phyloP scores from a whole-genome alignment of 257 asterid species.

The Leptodermis oblonga region DNA sequence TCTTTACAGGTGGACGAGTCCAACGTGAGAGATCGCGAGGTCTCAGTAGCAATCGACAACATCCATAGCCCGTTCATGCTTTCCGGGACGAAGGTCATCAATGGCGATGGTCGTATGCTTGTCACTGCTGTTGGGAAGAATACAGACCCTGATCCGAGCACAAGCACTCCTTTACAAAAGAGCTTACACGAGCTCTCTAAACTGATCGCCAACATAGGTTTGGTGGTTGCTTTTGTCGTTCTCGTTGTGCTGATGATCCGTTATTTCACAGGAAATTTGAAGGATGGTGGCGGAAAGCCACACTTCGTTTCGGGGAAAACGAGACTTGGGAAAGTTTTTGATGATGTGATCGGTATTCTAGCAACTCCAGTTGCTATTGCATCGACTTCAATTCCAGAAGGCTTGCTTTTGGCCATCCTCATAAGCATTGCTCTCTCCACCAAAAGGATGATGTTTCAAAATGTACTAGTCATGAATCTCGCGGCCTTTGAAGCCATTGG shows the following conservation, averaged over 20 bases:
- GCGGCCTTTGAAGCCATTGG: constrained; percentile 54
- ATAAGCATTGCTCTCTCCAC: constrained; percentile 50
- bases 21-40: no score
- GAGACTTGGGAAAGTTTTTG: no score
- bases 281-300: constrained; percentile 27
- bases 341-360: constrained; percentile 36
- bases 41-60: constrained; percentile 19
- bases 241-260: constrained; percentile 39
- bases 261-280: constrained; percentile 39
- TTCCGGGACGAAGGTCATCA: constrained; percentile 38
- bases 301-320: no score
- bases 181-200: no score
- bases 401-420: constrained; percentile 51
- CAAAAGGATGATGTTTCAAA: constrained; percentile 54
- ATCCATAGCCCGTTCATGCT: constrained; percentile 33
- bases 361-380: constrained; percentile 45
- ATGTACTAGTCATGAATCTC: constrained; percentile 54
- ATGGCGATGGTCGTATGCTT: constrained; percentile 41
- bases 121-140: constrained; percentile 43
- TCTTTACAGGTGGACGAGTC: constrained; percentile 33
- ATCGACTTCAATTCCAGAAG: constrained; percentile 55
- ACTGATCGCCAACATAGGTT: constrained; percentile 42
- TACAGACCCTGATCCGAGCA: constrained; percentile 48
- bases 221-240: constrained; percentile 39
- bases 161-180: no score